Percentiles rank a stretch among this genome's conserved stretches.
Evolutionary conservation across 164 flowering plant species (phyloP).

Genomic region (Cinnamomum chago): DNA sequence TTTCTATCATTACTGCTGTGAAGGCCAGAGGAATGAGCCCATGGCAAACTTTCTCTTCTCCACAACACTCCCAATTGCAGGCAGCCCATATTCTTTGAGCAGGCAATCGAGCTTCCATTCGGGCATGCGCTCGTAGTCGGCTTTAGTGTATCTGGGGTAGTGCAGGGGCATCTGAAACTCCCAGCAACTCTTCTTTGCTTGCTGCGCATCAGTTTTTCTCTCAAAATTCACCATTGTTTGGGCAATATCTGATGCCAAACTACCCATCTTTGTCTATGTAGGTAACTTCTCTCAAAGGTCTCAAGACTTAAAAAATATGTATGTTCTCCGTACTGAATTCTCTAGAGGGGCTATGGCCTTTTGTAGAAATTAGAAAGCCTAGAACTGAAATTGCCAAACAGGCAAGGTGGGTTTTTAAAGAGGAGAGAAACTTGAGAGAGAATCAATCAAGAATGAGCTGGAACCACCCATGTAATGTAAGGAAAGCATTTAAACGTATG

Average conservation of each 20-base stretch:
- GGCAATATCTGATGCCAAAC: neutral
- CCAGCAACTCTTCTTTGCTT: slow-evolving; percentile 4
- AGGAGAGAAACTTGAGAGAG: neutral
- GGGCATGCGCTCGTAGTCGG: slow-evolving; percentile 39
- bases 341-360: no score
- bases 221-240: neutral
- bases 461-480: neutral
- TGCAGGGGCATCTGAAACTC: slow-evolving; percentile 41
- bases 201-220: neutral
- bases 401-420: neutral
- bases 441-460: neutral
- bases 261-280: neutral
- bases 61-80: slow-evolving; percentile 21
- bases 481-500: no score
- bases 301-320: no score
- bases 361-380: no score
- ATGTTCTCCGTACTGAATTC: no score
- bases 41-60: slow-evolving; percentile 38
- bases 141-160: slow-evolving; percentile 35
- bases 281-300: neutral
- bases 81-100: slow-evolving; percentile 32
- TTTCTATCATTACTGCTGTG: neutral
- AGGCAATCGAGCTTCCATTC: slow-evolving; percentile 39
- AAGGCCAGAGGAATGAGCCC: slow-evolving; percentile 40
- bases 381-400: neutral